Evolutionary conservation across 2,329 filamentous ascomycete genomes (phyloP), one percentile per base, ranked within the genome.

Genomic region (Curvularia lunata): DNA sequence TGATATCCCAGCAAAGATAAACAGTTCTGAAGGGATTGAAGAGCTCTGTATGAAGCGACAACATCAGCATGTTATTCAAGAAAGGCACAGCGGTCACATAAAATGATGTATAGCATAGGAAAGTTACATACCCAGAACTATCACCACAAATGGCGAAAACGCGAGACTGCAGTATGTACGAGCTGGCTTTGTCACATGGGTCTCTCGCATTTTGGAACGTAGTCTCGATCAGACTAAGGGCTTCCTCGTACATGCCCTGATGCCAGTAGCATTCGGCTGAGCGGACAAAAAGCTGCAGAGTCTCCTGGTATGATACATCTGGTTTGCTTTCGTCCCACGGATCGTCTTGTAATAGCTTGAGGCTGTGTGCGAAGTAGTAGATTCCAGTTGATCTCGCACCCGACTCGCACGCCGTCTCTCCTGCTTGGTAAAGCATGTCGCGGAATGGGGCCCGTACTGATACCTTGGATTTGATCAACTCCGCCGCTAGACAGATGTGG

Each of bases 261-360:
- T 91, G 92, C 69, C 92, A 86, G 66, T 91, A 89, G 72, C 91
- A 92, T 74, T 97, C 92, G 3, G 92, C 91, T 4, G 91, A 87
- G 52, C 90, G 87, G 4, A 92, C 87, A 73, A 91, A 88, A 1
- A 76, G 62, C 40, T 74, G 87, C 61, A 96, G 82, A 0, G 92
- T 96, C 78, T 98, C 94, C 10, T 92, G 88, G 68, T 97, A 97
- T 45, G 87, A 89, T 0, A 90, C 88, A 72, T 97, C 94, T 5
- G 85, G 83, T 13, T 79, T 76, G 6, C 81, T 82, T 28, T 90
- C 87, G 41, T 85, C 82, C 94, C 94, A 98, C 0, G 91, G 88
- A 52, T 91, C 80, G 6, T 88, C 81, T 71, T 96, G 92, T 13
- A 98, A 82, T n/a, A 98, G 82, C 9, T 83, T 82, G 45, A 97